Evolutionary conservation across 768 basidiomycete species (phyloP), one percentile per base, ranked within the genome.

Genomic region (Porpolomopsis calyptriformis): DNA sequence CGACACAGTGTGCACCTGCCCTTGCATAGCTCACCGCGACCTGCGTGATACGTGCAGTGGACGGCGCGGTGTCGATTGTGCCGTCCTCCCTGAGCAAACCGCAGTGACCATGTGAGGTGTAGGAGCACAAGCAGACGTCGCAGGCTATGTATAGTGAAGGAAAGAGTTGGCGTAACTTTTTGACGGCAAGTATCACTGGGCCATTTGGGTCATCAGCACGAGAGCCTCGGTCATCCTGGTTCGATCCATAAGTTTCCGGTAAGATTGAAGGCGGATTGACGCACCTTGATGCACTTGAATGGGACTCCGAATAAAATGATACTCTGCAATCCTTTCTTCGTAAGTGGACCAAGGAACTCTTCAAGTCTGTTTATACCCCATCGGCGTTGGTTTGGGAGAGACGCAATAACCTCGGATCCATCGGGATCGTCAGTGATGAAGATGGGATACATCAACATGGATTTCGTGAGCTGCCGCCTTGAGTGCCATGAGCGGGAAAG

Each of bases 111-210:
- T 98, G 94, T 40, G 89, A 87, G 7, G 96, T 97, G 71, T 99
- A 98, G 67, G 98, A 94, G 72, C 96, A 99, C n/a, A 99, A 79
- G 61, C 96, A 99, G 16, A 98, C 96, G 57, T 99, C 96, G 57
- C 80, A 79, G 0, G 92, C 87, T 57, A 99, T 82, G 67, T 92
- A 90, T 19, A 99, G 68, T 4, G 71, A 60, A 0, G 96, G 94
- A 68, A 82, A 99, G 50, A 87, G 73, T 1, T 64, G 46, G 4
- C 83, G 78, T 27, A 99, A 72, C 48, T 77, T 80, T 57, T 74
- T 75, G 54, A 97, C 85, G n/a, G 89, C 92, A 40, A 78, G 81
- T 53, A 99, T 96, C 57, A 98, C 96, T 27, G 96, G 96, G 0
- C 94, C 93, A 0, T 75, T 54, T 5, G 79, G 74, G 57, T 94